These are phyloP conservation scores for Simplicillium sp. DNA, from an alignment of 2,329 filamentous ascomycete genomes.

Conservation along the genomic window DNA sequence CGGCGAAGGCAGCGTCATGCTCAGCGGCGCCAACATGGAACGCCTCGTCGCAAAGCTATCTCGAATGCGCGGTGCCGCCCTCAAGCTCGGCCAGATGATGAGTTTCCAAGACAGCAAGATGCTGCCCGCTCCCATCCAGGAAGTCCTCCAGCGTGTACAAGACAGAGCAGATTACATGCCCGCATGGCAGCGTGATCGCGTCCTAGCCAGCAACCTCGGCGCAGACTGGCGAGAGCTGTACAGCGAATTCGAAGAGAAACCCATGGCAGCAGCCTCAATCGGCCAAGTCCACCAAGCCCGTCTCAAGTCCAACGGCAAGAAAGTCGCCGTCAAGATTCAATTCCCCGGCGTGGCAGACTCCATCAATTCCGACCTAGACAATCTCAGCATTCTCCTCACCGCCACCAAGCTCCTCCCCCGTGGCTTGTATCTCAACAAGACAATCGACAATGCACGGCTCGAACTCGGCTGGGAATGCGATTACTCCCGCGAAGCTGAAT, in stretches of 20 bases:
- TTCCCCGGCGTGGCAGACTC: conserved; percentile 94
- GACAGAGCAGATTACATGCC: conserved; percentile 99
- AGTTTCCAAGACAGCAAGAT: conserved; percentile 97
- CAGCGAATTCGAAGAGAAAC: conserved; percentile 75
- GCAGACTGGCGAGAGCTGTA: conserved; percentile 78
- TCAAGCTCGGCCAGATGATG: conserved; percentile 97
- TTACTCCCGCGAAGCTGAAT: conserved; percentile 80
- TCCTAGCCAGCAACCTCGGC: conserved; percentile 71
- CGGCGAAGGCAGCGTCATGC: conserved; percentile 65
- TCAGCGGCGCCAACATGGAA: conserved; percentile 87
- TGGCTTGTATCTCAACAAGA: conserved; percentile 91
- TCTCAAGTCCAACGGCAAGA: conserved; percentile 62
- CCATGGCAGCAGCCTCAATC: conserved; percentile 92
- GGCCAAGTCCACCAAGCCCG: conserved; percentile 88
- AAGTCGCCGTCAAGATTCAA: conserved; percentile 92
- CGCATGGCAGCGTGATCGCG: conserved; percentile 78
- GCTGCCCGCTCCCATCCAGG: conserved; percentile 76
- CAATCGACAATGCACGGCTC: conserved; percentile 85
- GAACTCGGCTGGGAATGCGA: conserved; percentile 97
- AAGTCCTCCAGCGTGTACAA: conserved; percentile 88
- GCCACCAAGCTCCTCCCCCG: conserved; percentile 84
- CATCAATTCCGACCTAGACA: conserved; percentile 93
- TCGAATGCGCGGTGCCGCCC: conserved; percentile 90
- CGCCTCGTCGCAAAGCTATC: conserved; percentile 86
- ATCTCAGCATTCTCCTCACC: conserved; percentile 80